Evolutionary conservation across 441 rosid species (phyloP).

Genomic region (Pelargonium cotyledonis): DNA sequence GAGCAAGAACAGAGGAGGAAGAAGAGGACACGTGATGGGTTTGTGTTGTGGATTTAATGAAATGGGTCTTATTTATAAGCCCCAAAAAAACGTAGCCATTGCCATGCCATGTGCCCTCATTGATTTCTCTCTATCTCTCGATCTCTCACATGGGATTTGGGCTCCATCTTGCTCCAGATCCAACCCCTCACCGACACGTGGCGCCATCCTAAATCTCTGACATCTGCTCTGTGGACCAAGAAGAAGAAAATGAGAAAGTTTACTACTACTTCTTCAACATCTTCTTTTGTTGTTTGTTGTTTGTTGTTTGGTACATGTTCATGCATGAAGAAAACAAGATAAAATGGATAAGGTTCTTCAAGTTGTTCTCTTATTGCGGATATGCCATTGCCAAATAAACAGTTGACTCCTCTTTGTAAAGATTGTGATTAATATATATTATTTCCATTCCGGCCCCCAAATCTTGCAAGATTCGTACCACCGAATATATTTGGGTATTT

Average conservation of each 20-base stretch:
- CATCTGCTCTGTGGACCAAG: not conserved
- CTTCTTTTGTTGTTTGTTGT: not conserved
- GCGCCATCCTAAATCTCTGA: not conserved
- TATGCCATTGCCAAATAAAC: not conserved
- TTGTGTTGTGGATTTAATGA: constrained; percentile 1
- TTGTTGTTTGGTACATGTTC: not conserved
- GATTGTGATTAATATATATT: too few species aligned
- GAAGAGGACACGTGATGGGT: not conserved
- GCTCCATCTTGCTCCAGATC: not conserved
- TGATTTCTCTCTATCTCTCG: not conserved
- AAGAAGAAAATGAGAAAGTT: too few species aligned
- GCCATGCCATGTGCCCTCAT: not conserved
- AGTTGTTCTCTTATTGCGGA: not conserved
- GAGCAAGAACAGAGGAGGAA: not conserved
- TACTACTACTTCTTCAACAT: too few species aligned
- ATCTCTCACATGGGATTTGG: not conserved
- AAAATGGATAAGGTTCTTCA: not conserved
- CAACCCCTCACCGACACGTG: not conserved
- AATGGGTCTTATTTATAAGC: constrained; percentile 3
- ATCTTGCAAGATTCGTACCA: not conserved
- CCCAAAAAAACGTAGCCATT: not conserved
- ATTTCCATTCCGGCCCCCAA: not conserved
- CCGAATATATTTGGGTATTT: not conserved
- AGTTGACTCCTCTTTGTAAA: not conserved
- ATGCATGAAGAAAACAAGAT: not conserved